Percentiles rank a stretch among this genome's conserved stretches.
Conservation (phyloP, 1,284 basidiomycete species). For the Termitomyces sp. region DNA sequence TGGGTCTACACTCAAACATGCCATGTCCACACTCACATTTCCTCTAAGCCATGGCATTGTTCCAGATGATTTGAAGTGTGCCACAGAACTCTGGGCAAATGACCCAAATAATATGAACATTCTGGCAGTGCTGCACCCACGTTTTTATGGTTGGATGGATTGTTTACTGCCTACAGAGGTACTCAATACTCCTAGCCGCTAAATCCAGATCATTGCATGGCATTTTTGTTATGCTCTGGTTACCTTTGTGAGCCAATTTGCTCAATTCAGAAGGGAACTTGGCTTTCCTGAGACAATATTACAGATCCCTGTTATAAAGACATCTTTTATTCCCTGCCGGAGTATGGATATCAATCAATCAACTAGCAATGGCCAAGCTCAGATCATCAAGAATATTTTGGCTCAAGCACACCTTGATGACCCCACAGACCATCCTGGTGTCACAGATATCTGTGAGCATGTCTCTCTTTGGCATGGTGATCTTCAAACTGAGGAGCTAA, state of each 20-base stretch:
- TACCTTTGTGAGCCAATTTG: not conserved
- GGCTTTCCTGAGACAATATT: not conserved
- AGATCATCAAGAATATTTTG: conserved; percentile 7
- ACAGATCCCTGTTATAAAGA: conserved; percentile 9
- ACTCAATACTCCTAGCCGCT: not conserved
- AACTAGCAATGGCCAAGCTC: conserved; percentile 9
- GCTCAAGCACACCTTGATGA: conserved; percentile 9
- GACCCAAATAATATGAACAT: not conserved
- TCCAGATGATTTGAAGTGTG: not conserved
- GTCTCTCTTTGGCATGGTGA: conserved; percentile 21
- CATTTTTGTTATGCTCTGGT: conserved; percentile 1
- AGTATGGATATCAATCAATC: conserved; percentile 16
- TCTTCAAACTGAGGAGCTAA: conserved; percentile 22
- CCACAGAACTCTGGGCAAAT: not conserved
- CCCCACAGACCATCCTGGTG: conserved; percentile 3
- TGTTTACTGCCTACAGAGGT: not conserved
- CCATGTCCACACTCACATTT: not conserved
- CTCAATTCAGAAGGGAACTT: not conserved
- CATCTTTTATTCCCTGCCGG: conserved; percentile 6
- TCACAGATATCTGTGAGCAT: conserved; percentile 10
- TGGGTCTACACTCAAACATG: not conserved
- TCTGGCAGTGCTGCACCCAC: not conserved
- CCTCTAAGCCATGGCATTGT: not conserved
- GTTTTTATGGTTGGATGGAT: not conserved
- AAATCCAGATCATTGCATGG: conserved; percentile 1